Conservation (phyloP, 2,329 filamentous ascomycete genomes). For the Fusarium sp. region DNA sequence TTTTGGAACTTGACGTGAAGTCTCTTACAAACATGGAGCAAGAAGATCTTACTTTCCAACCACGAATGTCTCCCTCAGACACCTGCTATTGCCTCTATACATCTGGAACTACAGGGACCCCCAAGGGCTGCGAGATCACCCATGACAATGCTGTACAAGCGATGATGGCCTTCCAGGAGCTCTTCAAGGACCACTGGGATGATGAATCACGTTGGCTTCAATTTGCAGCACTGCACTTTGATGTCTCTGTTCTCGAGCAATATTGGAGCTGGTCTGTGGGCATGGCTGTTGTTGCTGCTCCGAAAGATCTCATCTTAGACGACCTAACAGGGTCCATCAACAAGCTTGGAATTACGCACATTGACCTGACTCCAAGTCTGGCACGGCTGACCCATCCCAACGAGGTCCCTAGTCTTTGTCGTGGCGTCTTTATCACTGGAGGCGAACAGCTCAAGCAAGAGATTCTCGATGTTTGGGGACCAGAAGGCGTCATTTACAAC, state of each 20-base stretch:
- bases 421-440: conserved; percentile 91
- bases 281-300: conserved; percentile 83
- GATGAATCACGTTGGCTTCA: conserved; percentile 83
- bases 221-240: conserved; percentile 94
- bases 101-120: conserved; percentile 85
- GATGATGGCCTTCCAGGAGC: conserved; percentile 83
- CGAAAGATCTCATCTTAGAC: conserved; percentile 85
- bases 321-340: conserved; percentile 81
- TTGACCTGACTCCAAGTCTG: conserved; percentile 90
- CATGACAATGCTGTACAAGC: conserved; percentile 91
- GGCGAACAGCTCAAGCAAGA: conserved; percentile 90
- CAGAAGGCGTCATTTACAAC: conserved; percentile 85
- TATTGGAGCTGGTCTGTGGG: conserved; percentile 97
- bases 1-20: conserved; percentile 50
- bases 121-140: conserved; percentile 88
- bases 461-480: conserved; percentile 87
- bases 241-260: conserved; percentile 91
- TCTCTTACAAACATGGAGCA: conserved; percentile 42
- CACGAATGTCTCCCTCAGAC: conserved; percentile 56
- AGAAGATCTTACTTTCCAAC: conserved; percentile 26
- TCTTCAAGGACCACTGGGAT: conserved; percentile 82
- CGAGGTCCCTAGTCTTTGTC: conserved; percentile 81
- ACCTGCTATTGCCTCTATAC: conserved; percentile 89
- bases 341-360: conserved; percentile 81
- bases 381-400: conserved; percentile 81